Conservation (phyloP, 306 rosid species). For the Trifolium subterraneum region DNA sequence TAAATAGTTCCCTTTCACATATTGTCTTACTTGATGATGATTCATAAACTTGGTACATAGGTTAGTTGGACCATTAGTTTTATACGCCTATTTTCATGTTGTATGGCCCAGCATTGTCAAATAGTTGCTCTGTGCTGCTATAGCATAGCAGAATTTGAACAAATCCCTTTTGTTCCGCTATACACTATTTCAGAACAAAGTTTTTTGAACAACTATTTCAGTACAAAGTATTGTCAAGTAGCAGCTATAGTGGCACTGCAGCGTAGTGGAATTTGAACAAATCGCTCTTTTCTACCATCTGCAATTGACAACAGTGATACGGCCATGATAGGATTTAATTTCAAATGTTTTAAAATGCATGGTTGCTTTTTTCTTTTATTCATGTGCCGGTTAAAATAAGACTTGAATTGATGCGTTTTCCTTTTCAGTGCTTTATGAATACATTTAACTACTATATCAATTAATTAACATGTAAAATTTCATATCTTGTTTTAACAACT, state of each 20-base stretch:
- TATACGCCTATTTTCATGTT: not conserved
- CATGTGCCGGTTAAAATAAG: not conserved
- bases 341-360: conserved; percentile 6
- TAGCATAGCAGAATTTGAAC: not conserved
- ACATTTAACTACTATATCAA: not conserved
- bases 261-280: not conserved
- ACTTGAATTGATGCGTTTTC: not conserved
- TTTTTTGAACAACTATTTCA: too few relatives aligned
- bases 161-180: not conserved
- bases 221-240: not conserved
- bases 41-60: not conserved
- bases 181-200: not conserved
- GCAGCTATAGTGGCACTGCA: not conserved
- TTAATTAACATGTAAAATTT: not conserved
- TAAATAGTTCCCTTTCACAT: not conserved
- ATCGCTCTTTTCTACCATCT: not conserved
- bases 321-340: not conserved
- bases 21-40: conserved; percentile 2
- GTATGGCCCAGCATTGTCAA: not conserved
- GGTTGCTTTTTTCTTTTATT: conserved; percentile 17
- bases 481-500: conserved; percentile 41
- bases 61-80: not conserved
- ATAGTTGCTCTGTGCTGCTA: not conserved
- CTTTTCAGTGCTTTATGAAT: not conserved
- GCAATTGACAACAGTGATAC: not conserved